A percentile compares a stretch with the other conserved stretches of the same genome.
Conservation (phyloP, 768 basidiomycete species). For the Leccinum subtestaceum region DNA sequence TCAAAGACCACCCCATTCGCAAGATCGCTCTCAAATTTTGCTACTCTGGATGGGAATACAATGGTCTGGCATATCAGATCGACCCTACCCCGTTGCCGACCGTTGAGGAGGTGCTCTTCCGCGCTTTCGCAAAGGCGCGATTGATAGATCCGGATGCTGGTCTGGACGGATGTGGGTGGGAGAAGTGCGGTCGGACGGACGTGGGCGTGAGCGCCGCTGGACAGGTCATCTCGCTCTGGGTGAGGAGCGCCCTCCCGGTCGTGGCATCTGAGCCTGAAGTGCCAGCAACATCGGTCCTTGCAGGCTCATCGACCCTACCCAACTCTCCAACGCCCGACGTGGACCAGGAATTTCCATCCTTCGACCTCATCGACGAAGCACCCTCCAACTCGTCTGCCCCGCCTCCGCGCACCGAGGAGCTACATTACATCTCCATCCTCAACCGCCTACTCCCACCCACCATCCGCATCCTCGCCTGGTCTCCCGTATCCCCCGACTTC, state of each 20-base stretch:
- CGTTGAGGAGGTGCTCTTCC: constrained; percentile 84
- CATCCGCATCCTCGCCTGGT: constrained; percentile 92
- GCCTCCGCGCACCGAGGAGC: constrained; percentile 43
- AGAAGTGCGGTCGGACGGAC: constrained; percentile 92
- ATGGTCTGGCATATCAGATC: constrained; percentile 82
- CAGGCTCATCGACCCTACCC: background rate
- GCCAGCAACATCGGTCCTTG: background rate
- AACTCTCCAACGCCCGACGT: constrained; percentile 3
- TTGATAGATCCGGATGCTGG: constrained; percentile 74
- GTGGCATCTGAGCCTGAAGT: background rate
- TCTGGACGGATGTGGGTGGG: constrained; percentile 85
- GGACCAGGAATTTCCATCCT: constrained; percentile 18
- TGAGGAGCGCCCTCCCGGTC: constrained; percentile 65
- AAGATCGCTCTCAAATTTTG: constrained; percentile 94
- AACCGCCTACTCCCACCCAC: constrained; percentile 88
- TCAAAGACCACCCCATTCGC: constrained; percentile 65
- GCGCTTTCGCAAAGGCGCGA: constrained; percentile 71
- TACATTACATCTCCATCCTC: constrained; percentile 75
- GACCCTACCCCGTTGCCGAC: constrained; percentile 75
- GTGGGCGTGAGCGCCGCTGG: constrained; percentile 91
- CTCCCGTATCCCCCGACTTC: constrained; percentile 74
- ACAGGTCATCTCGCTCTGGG: constrained; percentile 91
- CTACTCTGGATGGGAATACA: constrained; percentile 91
- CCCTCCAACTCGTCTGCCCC: constrained; percentile 34
- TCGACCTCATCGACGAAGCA: constrained; percentile 39